phyloP scores from a whole-genome alignment of 2,329 filamentous ascomycete genomes.

The Camillea tinctor region DNA sequence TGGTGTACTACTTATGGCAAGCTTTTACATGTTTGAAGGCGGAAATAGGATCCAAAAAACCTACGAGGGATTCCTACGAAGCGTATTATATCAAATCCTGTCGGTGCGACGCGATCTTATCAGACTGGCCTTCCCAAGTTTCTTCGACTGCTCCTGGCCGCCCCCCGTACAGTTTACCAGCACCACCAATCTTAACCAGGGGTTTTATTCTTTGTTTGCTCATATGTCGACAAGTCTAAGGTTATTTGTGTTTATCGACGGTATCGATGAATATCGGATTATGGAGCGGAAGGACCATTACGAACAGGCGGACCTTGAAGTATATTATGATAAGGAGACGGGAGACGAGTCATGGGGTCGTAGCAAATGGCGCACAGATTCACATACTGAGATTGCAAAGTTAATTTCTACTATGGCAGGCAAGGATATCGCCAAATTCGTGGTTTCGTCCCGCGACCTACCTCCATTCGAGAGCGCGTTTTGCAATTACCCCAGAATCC shows the following conservation, averaged over 20 bases:
- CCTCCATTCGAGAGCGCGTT: conserved; percentile 30
- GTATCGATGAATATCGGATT: conserved; percentile 33
- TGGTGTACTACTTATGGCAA: conserved; percentile 29
- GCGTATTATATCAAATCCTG: conserved; percentile 37
- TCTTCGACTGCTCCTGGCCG: conserved; percentile 30
- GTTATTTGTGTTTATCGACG: conserved; percentile 30
- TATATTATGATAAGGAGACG: conserved; percentile 27
- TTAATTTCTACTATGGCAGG: conserved; percentile 28
- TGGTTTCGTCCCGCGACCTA: conserved; percentile 31
- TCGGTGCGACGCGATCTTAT: conserved; percentile 32
- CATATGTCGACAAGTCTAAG: conserved; percentile 28
- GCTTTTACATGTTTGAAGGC: conserved; percentile 42
- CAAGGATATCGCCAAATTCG: conserved; percentile 30
- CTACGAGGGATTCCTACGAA: conserved; percentile 38
- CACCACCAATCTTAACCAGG: conserved; percentile 30
- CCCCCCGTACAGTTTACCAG: conserved; percentile 30
- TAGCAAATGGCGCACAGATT: conserved; percentile 33
- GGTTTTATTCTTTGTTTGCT: conserved; percentile 31
- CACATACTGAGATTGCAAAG: conserved; percentile 28
- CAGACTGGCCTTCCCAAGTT: conserved; percentile 30
- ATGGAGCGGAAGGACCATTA: conserved; percentile 34
- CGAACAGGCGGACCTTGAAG: conserved; percentile 27
- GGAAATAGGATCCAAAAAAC: conserved; percentile 40
- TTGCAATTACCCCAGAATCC: conserved; percentile 22
- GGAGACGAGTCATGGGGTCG: conserved; percentile 31